A percentile compares a stretch with the other conserved stretches of the same genome.
phyloP scores from a whole-genome alignment of 2,329 filamentous ascomycete species.

The Acephala macrosclerotiorum region DNA sequence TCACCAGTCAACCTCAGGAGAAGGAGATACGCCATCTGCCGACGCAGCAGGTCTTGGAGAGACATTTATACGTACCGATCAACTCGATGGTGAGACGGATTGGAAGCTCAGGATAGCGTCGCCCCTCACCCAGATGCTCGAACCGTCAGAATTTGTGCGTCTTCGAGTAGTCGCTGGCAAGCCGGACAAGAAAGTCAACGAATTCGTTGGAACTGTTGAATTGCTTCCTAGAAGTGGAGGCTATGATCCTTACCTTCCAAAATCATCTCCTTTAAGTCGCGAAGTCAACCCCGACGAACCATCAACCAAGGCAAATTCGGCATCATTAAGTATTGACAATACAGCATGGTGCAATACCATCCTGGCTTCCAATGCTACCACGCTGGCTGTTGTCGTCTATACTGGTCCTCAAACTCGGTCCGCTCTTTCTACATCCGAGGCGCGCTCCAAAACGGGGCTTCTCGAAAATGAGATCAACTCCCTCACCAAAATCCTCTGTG shows the following conservation, averaged over 20 bases:
- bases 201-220: conserved; percentile 90
- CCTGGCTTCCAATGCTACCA: conserved; percentile 89
- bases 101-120: conserved; percentile 96
- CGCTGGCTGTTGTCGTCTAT: conserved; percentile 90
- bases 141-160: conserved; percentile 73
- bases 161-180: conserved; percentile 82
- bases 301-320: conserved; percentile 57
- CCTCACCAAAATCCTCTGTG: conserved; percentile 93
- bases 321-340: conserved; percentile 90
- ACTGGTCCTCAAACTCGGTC: conserved; percentile 94
- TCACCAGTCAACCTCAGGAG: conserved; percentile 36
- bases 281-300: conserved; percentile 45
- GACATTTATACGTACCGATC: conserved; percentile 96
- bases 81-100: conserved; percentile 96
- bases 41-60: conserved; percentile 64
- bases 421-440: conserved; percentile 89
- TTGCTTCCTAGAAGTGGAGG: conserved; percentile 65
- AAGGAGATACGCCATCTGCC: conserved; percentile 39
- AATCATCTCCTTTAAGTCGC: conserved; percentile 30
- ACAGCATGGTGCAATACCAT: conserved; percentile 99
- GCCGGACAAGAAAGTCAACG: conserved; percentile 92
- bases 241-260: conserved; percentile 52
- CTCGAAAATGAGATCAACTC: conserved; percentile 97
- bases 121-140: conserved; percentile 81
- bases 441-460: conserved; percentile 91